A percentile compares a stretch with the other conserved stretches of the same genome.
phyloP scores from a whole-genome alignment of 2,329 filamentous ascomycete genomes.

The Xylariaceae sp. region DNA sequence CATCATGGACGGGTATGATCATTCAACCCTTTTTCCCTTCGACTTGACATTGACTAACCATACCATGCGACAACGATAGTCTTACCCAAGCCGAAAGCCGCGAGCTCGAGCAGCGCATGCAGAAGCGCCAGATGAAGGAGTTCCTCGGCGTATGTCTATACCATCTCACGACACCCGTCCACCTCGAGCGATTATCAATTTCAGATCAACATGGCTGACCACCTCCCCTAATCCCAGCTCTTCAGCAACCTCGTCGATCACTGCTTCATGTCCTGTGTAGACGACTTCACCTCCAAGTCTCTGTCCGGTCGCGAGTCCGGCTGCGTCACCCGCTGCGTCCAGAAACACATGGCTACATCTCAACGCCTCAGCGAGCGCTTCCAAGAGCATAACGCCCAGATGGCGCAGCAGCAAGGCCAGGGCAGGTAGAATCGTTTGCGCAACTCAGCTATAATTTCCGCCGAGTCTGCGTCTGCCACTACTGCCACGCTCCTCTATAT shows the following conservation, averaged over 20 bases:
- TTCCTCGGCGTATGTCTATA: slow-evolving; percentile 80
- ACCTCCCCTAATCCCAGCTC: slow-evolving; percentile 37
- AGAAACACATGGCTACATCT: slow-evolving; percentile 91
- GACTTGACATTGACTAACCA: too few relatives aligned
- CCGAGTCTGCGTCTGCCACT: too few relatives aligned
- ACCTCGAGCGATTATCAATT: not conserved
- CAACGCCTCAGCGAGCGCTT: slow-evolving; percentile 90
- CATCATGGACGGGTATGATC: slow-evolving; percentile 28
- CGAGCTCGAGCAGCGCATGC: slow-evolving; percentile 90
- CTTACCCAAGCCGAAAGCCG: slow-evolving; percentile 79
- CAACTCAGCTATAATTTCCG: too few relatives aligned
- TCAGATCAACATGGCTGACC: not conserved
- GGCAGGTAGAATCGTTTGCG: slow-evolving; percentile 34
- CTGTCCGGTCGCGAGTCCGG: slow-evolving; percentile 82
- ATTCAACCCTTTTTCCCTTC: too few relatives aligned
- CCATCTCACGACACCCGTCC: not conserved
- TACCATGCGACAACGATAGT: slow-evolving; percentile 31
- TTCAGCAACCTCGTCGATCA: slow-evolving; percentile 69
- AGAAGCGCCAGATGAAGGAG: slow-evolving; percentile 98
- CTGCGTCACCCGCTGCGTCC: slow-evolving; percentile 91
- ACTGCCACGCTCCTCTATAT: too few relatives aligned
- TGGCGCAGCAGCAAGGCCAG: slow-evolving; percentile 50
- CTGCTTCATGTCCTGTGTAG: slow-evolving; percentile 97
- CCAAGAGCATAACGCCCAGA: slow-evolving; percentile 62
- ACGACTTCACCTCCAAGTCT: slow-evolving; percentile 97